Percentiles rank a stretch among this genome's conserved stretches.
Evolutionary conservation across 306 rosid species (phyloP).

Genomic region (Phaseolus lunatus): DNA sequence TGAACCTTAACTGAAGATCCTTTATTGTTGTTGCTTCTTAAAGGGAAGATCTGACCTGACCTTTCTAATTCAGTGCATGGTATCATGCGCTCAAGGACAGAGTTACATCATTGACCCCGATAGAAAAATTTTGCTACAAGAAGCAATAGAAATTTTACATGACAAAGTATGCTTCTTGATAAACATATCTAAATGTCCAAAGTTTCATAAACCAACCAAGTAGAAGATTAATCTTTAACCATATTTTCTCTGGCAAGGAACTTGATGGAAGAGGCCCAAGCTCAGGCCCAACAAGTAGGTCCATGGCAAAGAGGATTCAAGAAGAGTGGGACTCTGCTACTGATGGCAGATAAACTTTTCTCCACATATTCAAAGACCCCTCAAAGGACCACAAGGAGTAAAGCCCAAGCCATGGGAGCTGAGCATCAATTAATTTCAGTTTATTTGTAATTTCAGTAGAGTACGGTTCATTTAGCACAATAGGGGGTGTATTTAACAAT

Average conservation of each 20-base stretch:
- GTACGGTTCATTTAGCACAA: too few species aligned
- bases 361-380: too few species aligned
- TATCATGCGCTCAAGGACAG: constrained; percentile 79
- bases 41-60: constrained; percentile 32
- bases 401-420: too few species aligned
- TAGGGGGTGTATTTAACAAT: too few species aligned
- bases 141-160: constrained; percentile 16
- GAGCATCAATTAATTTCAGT: too few species aligned
- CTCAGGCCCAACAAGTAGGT: too few species aligned
- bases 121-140: constrained; percentile 75
- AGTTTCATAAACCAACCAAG: constrained; percentile 23
- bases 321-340: too few species aligned
- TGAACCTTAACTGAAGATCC: constrained; percentile 59
- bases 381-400: too few species aligned
- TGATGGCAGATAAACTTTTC: too few species aligned
- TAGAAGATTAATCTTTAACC: constrained; percentile 67
- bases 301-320: too few species aligned
- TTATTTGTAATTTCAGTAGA: too few species aligned
- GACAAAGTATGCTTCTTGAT: neutral
- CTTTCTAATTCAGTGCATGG: constrained; percentile 48
- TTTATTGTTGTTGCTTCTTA: constrained; percentile 39
- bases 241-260: constrained; percentile 73
- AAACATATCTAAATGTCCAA: neutral
- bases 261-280: too few species aligned
- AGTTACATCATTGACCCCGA: constrained; percentile 87